Evolutionary conservation across 352 stramenopile genomes (phyloP).

Genomic region (Blastocystis hominis): DNA sequence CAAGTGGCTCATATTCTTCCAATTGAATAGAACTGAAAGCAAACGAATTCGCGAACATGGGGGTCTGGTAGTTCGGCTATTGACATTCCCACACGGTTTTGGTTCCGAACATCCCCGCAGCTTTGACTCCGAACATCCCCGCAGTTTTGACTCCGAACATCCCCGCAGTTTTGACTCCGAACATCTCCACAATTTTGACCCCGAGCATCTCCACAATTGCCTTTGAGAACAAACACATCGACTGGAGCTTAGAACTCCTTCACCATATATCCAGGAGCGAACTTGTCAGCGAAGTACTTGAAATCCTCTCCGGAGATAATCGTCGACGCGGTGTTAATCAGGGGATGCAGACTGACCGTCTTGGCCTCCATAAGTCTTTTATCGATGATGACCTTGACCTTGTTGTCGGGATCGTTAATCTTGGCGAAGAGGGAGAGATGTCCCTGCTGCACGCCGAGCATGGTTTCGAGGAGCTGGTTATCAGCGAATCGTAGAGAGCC

Average conservation of each 20-base stretch:
- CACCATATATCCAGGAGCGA: conserved; percentile 2
- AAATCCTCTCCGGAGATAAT: conserved; percentile 31
- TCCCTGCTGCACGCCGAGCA: conserved; percentile 32
- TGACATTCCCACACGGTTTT: too few relatives aligned
- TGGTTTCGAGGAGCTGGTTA: not conserved
- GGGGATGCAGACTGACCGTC: conserved; percentile 47
- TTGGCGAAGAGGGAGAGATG: conserved; percentile 51
- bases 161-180: too few relatives aligned
- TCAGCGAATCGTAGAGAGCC: conserved; percentile 53
- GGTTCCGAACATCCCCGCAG: too few relatives aligned
- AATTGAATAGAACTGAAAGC: not conserved
- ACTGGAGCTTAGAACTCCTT: conserved; percentile 37
- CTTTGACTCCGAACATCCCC: too few relatives aligned
- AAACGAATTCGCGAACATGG: too few relatives aligned
- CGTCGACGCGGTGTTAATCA: conserved; percentile 38
- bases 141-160: too few relatives aligned
- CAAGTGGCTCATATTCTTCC: not conserved
- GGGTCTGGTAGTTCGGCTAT: too few relatives aligned
- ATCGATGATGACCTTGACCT: conserved; percentile 54
- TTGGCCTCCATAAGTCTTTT: conserved; percentile 41
- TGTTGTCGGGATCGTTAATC: conserved; percentile 43
- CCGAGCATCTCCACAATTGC: too few relatives aligned
- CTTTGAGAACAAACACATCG: conserved; percentile 17
- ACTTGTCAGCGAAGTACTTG: conserved; percentile 23
- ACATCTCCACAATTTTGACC: not conserved